Conservation (phyloP, 2,329 filamentous ascomycete species). For the Trichophyton verrucosum region DNA sequence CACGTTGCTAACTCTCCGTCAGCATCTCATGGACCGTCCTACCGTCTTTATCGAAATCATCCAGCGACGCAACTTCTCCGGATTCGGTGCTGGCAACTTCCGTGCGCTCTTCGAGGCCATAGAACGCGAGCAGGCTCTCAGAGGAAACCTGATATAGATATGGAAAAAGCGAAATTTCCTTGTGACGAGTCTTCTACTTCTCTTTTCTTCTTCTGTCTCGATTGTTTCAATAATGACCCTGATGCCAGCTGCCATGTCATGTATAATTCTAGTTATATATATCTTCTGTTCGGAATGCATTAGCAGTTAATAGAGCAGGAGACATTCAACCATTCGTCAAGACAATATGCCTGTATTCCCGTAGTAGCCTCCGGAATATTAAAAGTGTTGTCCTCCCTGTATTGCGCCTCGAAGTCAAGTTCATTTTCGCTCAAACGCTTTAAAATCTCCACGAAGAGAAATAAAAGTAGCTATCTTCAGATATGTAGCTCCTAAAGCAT, state of each 20-base stretch:
- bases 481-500: too few relatives aligned
- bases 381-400: too few relatives aligned
- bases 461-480: too few relatives aligned
- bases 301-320: background rate
- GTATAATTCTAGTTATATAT: constrained; percentile 2
- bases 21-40: constrained; percentile 81
- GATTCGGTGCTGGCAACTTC: constrained; percentile 92
- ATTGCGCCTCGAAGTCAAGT: too few relatives aligned
- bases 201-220: background rate
- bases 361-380: too few relatives aligned
- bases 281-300: background rate
- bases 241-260: constrained; percentile 3
- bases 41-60: constrained; percentile 97
- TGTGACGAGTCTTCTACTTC: background rate
- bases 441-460: too few relatives aligned
- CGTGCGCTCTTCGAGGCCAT: constrained; percentile 92
- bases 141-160: constrained; percentile 56
- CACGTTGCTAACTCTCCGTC: constrained; percentile 1
- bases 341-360: background rate
- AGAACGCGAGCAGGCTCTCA: constrained; percentile 76
- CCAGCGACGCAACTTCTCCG: constrained; percentile 77
- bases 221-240: constrained; percentile 1
- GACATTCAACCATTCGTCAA: background rate
- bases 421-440: too few relatives aligned
- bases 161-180: background rate